These are phyloP conservation scores for Citeromyces matritensis DNA, from an alignment of 805 yeast genomes.

Conservation along the genomic window DNA sequence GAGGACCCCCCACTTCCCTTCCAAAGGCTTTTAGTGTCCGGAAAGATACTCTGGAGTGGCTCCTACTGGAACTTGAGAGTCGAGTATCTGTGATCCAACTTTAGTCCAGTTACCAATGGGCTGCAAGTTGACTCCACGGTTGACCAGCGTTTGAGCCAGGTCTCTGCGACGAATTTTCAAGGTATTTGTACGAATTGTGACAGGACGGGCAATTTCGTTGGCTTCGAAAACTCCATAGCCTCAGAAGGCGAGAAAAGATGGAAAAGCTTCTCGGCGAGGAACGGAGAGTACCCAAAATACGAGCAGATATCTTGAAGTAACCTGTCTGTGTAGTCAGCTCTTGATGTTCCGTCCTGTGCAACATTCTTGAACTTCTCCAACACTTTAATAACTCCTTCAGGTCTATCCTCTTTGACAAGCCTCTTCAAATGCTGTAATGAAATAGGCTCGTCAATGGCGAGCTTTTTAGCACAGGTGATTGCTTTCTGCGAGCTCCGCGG, in stretches of 20 bases:
- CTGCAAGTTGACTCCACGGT: constrained; percentile 93
- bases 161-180: constrained; percentile 90
- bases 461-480: constrained; percentile 10
- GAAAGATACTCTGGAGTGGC: constrained; percentile 98
- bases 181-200: constrained; percentile 94
- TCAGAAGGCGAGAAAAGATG: constrained; percentile 87
- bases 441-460: constrained; percentile 11
- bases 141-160: constrained; percentile 85
- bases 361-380: constrained; percentile 75
- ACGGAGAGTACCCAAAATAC: constrained; percentile 87
- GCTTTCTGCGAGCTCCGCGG: constrained; percentile 17
- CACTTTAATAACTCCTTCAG: constrained; percentile 75
- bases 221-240: constrained; percentile 98
- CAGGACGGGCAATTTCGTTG: constrained; percentile 91
- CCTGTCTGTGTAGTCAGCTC: constrained; percentile 71
- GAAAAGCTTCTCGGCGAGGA: constrained; percentile 87
- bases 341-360: constrained; percentile 75
- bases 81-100: constrained; percentile 94
- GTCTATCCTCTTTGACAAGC: constrained; percentile 20
- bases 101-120: constrained; percentile 98
- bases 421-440: constrained; percentile 35
- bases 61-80: constrained; percentile 98
- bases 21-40: constrained; percentile 77
- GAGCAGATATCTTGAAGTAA: constrained; percentile 75
- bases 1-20: no score